Evolutionary conservation across 441 rosid species (phyloP).

Genomic region (Euphorbia schlechtendalii): DNA sequence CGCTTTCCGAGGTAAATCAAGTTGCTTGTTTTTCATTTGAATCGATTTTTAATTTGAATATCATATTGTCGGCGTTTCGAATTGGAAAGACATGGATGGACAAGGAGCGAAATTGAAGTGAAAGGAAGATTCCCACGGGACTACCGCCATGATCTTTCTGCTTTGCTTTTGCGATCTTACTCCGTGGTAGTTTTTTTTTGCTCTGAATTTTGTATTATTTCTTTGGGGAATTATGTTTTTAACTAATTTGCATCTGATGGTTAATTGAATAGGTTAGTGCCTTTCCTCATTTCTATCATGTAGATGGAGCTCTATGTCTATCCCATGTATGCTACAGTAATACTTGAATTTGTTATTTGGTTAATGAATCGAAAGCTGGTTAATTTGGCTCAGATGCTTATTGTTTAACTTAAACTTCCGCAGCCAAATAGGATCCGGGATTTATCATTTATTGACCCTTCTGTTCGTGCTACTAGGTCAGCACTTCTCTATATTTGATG

Average conservation of each 20-base stretch:
- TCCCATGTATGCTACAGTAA: constrained; percentile 41
- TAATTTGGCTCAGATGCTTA: not conserved
- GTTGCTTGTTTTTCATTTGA: not conserved
- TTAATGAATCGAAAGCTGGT: too few relatives aligned
- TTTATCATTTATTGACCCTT: not conserved
- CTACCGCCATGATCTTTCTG: constrained; percentile 47
- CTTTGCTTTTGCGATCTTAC: constrained; percentile 56
- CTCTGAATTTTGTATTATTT: not conserved
- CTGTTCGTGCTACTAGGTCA: constrained; percentile 21
- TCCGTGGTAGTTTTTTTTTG: constrained; percentile 38
- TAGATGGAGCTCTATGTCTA: constrained; percentile 37
- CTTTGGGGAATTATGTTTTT: not conserved
- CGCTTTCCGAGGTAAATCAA: constrained; percentile 22
- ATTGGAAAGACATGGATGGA: constrained; percentile 33
- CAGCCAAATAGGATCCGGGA: constrained; percentile 28
- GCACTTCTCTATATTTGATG: constrained; percentile 3
- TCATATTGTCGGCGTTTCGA: not conserved
- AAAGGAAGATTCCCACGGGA: constrained; percentile 44
- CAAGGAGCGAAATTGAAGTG: constrained; percentile 51
- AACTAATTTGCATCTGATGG: not conserved
- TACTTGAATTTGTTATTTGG: not conserved
- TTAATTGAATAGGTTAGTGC: constrained; percentile 39
- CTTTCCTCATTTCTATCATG: constrained; percentile 56
- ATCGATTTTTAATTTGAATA: not conserved
- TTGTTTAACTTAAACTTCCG: not conserved